Base-by-base conservation (phyloP, 108 stramenopile genomes). In the Nitzschia sp. region DNA sequence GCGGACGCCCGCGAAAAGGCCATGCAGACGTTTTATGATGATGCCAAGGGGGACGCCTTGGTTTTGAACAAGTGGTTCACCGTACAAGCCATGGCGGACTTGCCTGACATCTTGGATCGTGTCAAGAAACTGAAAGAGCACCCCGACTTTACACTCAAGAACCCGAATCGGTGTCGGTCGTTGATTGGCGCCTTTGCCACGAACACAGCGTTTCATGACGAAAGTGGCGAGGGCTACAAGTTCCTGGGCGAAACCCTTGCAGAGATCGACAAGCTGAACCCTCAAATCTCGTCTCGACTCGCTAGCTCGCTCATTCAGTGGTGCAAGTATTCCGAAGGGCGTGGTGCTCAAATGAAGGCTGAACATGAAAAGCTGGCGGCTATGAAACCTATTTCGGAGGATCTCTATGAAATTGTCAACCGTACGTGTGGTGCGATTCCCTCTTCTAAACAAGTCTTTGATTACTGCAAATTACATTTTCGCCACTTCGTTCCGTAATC, bases 101-200 rank as follows among this genome's bases (percentile, higher is more conserved):
- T 82, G n/a, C 89, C 84, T 15, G 87, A 91, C 53, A 78, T 83
- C 24, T 61, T 92, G 56, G 85, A 84, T 18, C 78, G 76, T 19
- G 87, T 89, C 9, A 76, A 74, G 23, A 62, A 53, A 61, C 71
- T 94, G n/a, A 71, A 72, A 34, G 58, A 78, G 60, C 96, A 97
- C 71, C 92, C 93, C 31, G 93, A 94, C 57, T 98, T 98, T 81
- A 87, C 80, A 18, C 61, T 96, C 58, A 88, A 79, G 66, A 96
- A 97, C 74, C 98, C 98, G 13, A 98, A 98, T 71, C 84, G 96
- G 1, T 86, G 91, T 62, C 91, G 96, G 9, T 82, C 98, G 27
- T 57, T 97, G 51, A 57, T 97, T 32, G 63, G 79, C 21, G 88
- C 87, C 1, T 97, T 97, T 66, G 72, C 93, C 1, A 85, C 82